Conservation (phyloP, 164 flowering plant species). For the Vitis riparia region DNA sequence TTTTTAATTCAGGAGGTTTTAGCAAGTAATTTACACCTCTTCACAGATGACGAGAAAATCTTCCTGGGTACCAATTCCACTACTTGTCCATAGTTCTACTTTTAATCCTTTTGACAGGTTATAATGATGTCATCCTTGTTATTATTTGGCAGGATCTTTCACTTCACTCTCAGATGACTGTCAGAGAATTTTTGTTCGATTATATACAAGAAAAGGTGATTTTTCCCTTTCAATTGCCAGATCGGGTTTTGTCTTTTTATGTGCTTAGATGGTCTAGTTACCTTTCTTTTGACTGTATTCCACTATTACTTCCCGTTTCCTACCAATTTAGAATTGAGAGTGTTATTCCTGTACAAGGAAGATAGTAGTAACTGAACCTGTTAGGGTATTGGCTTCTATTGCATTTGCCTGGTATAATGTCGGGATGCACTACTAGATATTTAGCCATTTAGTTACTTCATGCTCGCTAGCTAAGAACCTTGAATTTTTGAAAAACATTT, state of each 20-base stretch:
- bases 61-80: conserved; percentile 53
- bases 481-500: too few species aligned
- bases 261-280: not conserved
- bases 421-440: not conserved
- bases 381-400: too few species aligned
- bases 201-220: conserved; percentile 85
- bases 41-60: conserved; percentile 58
- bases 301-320: not conserved
- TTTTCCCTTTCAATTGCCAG: not conserved
- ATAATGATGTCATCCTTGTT: conserved; percentile 8
- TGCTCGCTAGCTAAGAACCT: too few species aligned
- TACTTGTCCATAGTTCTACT: conserved; percentile 2
- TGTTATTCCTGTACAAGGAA: not conserved
- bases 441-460: too few species aligned
- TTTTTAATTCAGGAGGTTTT: conserved; percentile 69
- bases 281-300: not conserved
- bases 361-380: too few species aligned
- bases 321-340: not conserved
- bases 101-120: conserved; percentile 6
- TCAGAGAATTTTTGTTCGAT: conserved; percentile 85
- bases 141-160: conserved; percentile 59
- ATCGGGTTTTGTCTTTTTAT: not conserved
- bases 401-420: not conserved
- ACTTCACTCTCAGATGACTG: conserved; percentile 66
- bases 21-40: conserved; percentile 50